Conservation (phyloP, 1,284 basidiomycete genomes). For the Ganoderma resinaceum region DNA sequence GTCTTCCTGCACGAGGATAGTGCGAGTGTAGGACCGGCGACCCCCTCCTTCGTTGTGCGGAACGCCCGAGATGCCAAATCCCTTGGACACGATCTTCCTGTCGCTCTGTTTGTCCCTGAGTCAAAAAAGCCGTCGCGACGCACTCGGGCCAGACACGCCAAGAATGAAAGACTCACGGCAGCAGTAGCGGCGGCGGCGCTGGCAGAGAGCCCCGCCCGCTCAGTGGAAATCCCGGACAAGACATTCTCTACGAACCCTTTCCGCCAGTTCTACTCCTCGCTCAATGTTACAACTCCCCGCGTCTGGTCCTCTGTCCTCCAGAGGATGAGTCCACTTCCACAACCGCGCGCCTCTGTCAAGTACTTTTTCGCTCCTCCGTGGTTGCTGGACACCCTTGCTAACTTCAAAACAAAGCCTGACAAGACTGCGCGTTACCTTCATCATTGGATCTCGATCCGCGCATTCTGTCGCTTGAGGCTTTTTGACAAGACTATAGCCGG, state of each 20-base stretch:
- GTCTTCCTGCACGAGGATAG: background rate
- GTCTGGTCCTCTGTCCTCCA: background rate
- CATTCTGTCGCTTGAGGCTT: conserved; percentile 10
- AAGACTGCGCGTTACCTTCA: conserved; percentile 6
- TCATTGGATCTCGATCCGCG: conserved; percentile 6
- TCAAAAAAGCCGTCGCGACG: background rate
- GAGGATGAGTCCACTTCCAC: conserved; percentile 1
- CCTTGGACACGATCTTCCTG: background rate
- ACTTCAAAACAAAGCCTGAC: background rate
- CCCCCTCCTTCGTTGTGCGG: background rate
- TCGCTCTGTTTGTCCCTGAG: background rate
- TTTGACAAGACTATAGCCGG: conserved; percentile 13
- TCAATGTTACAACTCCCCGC: background rate
- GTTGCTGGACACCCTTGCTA: conserved; percentile 6
- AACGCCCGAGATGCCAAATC: background rate
- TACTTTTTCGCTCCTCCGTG: conserved; percentile 17
- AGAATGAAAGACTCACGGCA: too few relatives aligned
- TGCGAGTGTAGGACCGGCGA: background rate
- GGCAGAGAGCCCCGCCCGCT: background rate
- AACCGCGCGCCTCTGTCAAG: background rate
- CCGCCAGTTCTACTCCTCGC: conserved; percentile 3
- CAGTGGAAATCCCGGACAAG: too few relatives aligned
- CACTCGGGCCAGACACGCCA: background rate
- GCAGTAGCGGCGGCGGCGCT: too few relatives aligned
- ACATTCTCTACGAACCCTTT: background rate